These are phyloP conservation scores for Danielozyma ontarioensis DNA, from an alignment of 805 yeast species.

Conservation along the genomic window DNA sequence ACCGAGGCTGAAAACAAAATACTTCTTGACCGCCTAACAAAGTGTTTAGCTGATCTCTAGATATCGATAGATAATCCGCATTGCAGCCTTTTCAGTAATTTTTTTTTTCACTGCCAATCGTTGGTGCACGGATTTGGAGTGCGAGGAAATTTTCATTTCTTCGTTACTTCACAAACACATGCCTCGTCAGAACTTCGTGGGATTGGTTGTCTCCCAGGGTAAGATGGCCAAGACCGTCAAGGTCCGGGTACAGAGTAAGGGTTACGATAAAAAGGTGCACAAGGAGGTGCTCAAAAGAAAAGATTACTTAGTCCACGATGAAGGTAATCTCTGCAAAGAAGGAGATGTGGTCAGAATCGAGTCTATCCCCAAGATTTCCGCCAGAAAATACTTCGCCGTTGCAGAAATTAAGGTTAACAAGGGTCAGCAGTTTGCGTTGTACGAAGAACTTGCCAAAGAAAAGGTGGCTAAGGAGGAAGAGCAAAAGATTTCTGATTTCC, in stretches of 20 bases:
- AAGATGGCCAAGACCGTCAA: constrained; percentile 94
- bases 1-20: constrained; percentile 66
- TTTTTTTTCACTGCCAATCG: too few relatives aligned
- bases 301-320: constrained; percentile 90
- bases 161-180: constrained; percentile 34
- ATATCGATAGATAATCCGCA: neutral
- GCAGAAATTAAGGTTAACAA: constrained; percentile 86
- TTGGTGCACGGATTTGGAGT: too few relatives aligned
- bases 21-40: constrained; percentile 46
- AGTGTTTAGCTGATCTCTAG: constrained; percentile 17
- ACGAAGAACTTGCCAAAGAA: constrained; percentile 66
- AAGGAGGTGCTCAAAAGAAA: constrained; percentile 74
- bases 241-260: constrained; percentile 78
- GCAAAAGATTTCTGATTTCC: constrained; percentile 48
- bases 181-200: constrained; percentile 89
- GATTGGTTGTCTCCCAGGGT: constrained; percentile 93
- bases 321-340: constrained; percentile 83
- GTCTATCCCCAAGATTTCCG: constrained; percentile 77
- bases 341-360: constrained; percentile 95
- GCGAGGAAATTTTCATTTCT: too few relatives aligned
- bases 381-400: constrained; percentile 79
- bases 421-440: constrained; percentile 87
- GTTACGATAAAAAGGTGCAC: constrained; percentile 65
- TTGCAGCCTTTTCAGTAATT: too few relatives aligned
- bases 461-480: constrained; percentile 66